A percentile compares a stretch with the other conserved stretches of the same genome.
These are phyloP conservation scores for Zizania palustris DNA, from an alignment of 202 grass and related monocot genomes.

Conservation along the genomic window DNA sequence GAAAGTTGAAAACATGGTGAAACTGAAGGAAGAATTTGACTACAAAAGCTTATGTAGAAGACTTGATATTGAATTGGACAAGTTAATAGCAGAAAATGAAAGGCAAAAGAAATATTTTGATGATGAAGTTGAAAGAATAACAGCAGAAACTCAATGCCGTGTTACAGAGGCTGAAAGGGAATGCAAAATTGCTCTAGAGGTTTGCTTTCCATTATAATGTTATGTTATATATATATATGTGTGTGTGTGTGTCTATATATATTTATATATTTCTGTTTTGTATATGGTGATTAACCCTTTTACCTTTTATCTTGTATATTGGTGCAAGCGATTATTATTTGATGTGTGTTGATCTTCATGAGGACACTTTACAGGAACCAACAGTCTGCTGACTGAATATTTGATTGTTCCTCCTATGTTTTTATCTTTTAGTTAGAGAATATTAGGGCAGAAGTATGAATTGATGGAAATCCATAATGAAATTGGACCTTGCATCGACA, in stretches of 20 bases:
- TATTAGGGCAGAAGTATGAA: constrained; percentile 1
- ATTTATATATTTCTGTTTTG: constrained; percentile 6
- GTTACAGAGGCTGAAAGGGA: constrained; percentile 78
- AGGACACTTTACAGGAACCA: not conserved
- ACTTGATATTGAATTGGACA: constrained; percentile 95
- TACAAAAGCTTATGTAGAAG: constrained; percentile 99
- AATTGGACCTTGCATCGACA: constrained; percentile 10
- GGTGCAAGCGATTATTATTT: not conserved
- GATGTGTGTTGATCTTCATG: constrained; percentile 2
- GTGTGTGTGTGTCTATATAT: too few species aligned
- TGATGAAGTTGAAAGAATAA: constrained; percentile 91
- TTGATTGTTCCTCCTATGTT: not conserved
- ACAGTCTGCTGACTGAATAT: not conserved
- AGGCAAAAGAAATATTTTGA: constrained; percentile 90
- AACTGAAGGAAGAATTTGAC: constrained; percentile 99
- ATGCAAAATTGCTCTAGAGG: constrained; percentile 76
- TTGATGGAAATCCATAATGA: not conserved
- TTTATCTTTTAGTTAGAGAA: constrained; percentile 11
- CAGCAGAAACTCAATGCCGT: constrained; percentile 72
- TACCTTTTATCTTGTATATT: constrained; percentile 31
- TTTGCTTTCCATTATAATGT: constrained; percentile 45
- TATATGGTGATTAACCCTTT: constrained; percentile 20
- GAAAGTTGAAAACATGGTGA: constrained; percentile 99
- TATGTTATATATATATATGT: constrained; percentile 11
- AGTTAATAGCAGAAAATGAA: constrained; percentile 95